These are phyloP conservation scores for Kodamaea kaohsiungensis DNA, from an alignment of 805 yeast genomes.

Conservation along the genomic window DNA sequence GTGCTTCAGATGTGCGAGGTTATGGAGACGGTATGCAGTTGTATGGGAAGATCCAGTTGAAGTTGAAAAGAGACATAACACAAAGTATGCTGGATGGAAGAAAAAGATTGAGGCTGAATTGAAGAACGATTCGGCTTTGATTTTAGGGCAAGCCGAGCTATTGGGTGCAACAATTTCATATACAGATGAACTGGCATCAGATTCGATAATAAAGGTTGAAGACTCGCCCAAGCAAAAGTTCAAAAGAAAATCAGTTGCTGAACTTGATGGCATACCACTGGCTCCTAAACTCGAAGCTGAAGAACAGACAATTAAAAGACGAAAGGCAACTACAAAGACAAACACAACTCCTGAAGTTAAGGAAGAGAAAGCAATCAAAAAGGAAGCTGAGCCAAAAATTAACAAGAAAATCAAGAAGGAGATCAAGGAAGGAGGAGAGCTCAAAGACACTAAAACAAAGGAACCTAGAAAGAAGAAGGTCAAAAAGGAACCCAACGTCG, in stretches of 20 bases:
- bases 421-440: constrained; percentile 1
- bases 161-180: constrained; percentile 22
- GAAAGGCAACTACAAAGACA: constrained; percentile 7
- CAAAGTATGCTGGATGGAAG: constrained; percentile 54
- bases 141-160: constrained; percentile 49
- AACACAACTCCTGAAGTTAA: constrained; percentile 9
- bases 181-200: constrained; percentile 12
- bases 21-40: constrained; percentile 90
- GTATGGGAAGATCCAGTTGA: constrained; percentile 81
- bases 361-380: neutral
- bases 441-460: constrained; percentile 2
- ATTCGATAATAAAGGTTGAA: neutral
- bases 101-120: constrained; percentile 67
- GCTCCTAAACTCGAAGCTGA: neutral
- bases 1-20: constrained; percentile 82
- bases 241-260: constrained; percentile 1
- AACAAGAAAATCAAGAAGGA: constrained; percentile 9
- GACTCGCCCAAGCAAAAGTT: constrained; percentile 2
- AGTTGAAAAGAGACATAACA: constrained; percentile 48
- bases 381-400: neutral
- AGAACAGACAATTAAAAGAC: neutral
- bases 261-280: neutral
- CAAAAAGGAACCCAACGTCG: constrained; percentile 13
- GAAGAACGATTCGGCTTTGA: constrained; percentile 58
- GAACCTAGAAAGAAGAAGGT: constrained; percentile 1